phyloP scores from a whole-genome alignment of 1,284 basidiomycete species.

The Fomitopsis betulina region DNA sequence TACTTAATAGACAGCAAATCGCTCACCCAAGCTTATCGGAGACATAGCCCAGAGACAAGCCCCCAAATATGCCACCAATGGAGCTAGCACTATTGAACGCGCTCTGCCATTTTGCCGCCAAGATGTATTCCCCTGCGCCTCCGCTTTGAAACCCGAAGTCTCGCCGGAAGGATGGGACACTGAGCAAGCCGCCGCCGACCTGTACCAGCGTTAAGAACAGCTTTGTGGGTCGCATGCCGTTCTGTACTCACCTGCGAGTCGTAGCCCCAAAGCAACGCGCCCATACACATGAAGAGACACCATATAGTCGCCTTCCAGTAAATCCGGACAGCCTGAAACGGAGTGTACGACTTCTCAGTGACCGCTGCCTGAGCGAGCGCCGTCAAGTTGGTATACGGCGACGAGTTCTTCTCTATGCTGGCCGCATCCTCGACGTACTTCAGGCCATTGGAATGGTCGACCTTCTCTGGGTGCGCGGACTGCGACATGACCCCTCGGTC shows the following conservation, averaged over 20 bases:
- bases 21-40: constrained; percentile 10
- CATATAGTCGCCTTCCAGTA: constrained; percentile 10
- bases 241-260: constrained; percentile 7
- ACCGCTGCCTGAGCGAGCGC: constrained; percentile 8
- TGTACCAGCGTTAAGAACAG: not conserved
- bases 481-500: constrained; percentile 1
- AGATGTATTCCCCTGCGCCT: constrained; percentile 1
- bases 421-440: constrained; percentile 5
- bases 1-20: not conserved
- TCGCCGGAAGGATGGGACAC: constrained; percentile 8
- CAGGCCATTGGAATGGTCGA: not conserved
- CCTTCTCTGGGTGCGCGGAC: constrained; percentile 1
- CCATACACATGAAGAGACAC: constrained; percentile 13
- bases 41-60: constrained; percentile 9
- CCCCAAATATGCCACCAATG: constrained; percentile 9
- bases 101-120: constrained; percentile 7
- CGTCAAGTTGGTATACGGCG: constrained; percentile 3
- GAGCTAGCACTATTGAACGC: constrained; percentile 10
- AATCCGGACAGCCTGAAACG: constrained; percentile 4
- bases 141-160: constrained; percentile 6
- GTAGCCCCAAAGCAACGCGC: constrained; percentile 9
- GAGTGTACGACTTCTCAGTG: constrained; percentile 2
- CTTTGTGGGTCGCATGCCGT: not conserved
- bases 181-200: constrained; percentile 9
- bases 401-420: constrained; percentile 4